A percentile compares a stretch with the other conserved stretches of the same genome.
These are phyloP conservation scores for Fusarium sp. DNA, from an alignment of 2,329 filamentous ascomycete species.

Conservation along the genomic window DNA sequence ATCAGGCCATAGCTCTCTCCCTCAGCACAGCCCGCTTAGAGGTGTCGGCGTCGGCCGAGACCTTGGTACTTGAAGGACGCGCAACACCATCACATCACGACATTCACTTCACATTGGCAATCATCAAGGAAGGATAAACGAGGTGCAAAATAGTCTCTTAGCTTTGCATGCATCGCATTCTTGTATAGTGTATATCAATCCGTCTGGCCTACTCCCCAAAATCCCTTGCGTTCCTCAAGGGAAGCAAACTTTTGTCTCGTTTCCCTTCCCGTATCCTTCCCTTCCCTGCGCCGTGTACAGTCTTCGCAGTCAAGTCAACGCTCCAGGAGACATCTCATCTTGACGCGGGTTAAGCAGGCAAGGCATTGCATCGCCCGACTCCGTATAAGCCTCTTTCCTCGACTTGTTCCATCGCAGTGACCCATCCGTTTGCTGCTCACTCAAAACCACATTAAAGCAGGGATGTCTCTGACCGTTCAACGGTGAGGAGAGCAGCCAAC, in stretches of 20 bases:
- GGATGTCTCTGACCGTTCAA: conserved; percentile 41
- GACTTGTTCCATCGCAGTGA: conserved; percentile 3
- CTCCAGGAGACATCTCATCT: conserved; percentile 35
- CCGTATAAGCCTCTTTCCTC: conserved; percentile 18
- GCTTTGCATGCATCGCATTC: conserved; percentile 45
- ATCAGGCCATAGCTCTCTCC: background rate
- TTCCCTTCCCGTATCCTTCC: conserved; percentile 10
- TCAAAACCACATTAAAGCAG: conserved; percentile 29
- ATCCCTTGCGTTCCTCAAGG: conserved; percentile 36
- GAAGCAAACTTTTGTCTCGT: conserved; percentile 39
- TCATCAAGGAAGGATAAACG: background rate
- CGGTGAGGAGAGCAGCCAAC: conserved; percentile 37
- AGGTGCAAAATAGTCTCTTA: conserved; percentile 37
- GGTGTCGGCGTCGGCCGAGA: background rate
- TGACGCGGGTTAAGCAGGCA: conserved; percentile 34
- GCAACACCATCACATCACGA: conserved; percentile 1
- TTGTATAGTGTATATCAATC: conserved; percentile 46
- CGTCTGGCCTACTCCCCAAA: conserved; percentile 28
- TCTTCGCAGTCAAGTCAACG: conserved; percentile 38
- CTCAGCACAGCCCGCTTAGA: background rate
- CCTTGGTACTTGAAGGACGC: background rate
- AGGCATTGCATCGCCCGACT: conserved; percentile 23
- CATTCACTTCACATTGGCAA: background rate
- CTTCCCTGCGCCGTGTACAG: conserved; percentile 32
- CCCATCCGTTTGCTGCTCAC: conserved; percentile 19